Conservation (phyloP, 129 eudicot species). For the Flaveria linearis region DNA sequence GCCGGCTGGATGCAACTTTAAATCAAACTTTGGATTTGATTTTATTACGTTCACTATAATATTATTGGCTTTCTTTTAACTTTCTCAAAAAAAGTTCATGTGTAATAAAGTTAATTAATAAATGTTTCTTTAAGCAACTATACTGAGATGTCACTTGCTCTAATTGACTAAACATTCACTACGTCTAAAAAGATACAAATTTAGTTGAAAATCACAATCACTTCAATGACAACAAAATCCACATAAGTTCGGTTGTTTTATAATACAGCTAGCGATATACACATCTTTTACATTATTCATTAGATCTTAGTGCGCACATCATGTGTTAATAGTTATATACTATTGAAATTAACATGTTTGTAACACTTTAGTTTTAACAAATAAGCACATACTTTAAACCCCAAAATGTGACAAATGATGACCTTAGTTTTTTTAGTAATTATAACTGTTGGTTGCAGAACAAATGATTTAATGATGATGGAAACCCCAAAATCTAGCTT, state of each 20-base stretch:
- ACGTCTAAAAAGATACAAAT: neutral
- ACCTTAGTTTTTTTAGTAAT: too few relatives aligned
- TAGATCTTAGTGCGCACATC: neutral
- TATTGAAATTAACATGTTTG: neutral
- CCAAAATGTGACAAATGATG: too few relatives aligned
- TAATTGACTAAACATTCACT: neutral
- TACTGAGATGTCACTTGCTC: constrained; percentile 21
- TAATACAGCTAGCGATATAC: neutral
- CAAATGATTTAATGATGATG: neutral
- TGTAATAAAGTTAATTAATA: constrained; percentile 15
- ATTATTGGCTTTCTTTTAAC: neutral
- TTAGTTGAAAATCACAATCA: constrained; percentile 12
- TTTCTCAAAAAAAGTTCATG: constrained; percentile 19
- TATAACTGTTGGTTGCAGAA: too few relatives aligned
- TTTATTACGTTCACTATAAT: neutral
- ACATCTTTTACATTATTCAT: neutral
- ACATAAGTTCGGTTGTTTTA: constrained; percentile 3
- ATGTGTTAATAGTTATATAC: neutral
- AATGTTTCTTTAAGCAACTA: constrained; percentile 19
- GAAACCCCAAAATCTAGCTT: too few relatives aligned
- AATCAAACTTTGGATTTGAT: neutral
- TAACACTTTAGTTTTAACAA: neutral
- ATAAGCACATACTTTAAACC: too few relatives aligned
- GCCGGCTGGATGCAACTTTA: constrained; percentile 11
- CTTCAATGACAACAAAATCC: neutral